Evolutionary conservation across 2,329 filamentous ascomycete species (phyloP), one percentile per base, ranked within the genome.

Genomic region (Scedosporium dehoogii): DNA sequence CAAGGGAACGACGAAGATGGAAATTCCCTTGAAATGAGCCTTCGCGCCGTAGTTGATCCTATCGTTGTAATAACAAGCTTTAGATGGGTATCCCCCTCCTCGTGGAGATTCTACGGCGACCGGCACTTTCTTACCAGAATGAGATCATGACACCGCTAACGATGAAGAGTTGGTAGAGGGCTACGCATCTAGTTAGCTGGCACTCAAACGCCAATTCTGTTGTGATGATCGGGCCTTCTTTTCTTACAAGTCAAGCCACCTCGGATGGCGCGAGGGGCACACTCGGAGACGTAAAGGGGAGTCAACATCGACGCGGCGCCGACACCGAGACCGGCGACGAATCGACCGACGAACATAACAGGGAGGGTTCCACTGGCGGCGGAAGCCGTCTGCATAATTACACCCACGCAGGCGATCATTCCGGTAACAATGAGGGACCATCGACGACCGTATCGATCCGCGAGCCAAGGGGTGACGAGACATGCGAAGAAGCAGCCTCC

Each of bases 401-500:
- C 84, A 53, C 88, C 88, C 10, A 86, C 62, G 27, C 81, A 79
- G 29, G 85, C 84, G 44, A 89, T 69, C 1, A 80, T 48, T 29
- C 85, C 85, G 5, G 83, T 79, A 18, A 76, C 71, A 23, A 89
- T 77, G 33, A 91, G 76, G 25, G 78, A 77, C 14, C 66, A 68
- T 56, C 81, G 81, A 60, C 86, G 80, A 16, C 86, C 86, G 66
- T 73, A 82, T 66, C 70, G 73, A 67, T 85, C 83, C 4, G 82
- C 78, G 53, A 81, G 68, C 75, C 78, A 83, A 41, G 78, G 79
- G 6, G 81, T 80, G 62, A 82, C 65, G 65, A 89, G 77, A 63
- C 85, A 85, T 42, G 86, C 85, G 60, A 82, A 76, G 71, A 89
- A 89, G 65, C 85, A 87, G 59, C 87, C 87, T 51, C 82, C 86